Percentiles rank a stretch among this genome's conserved stretches.
These are phyloP conservation scores for Eimeria praecox DNA, from an alignment of 169 alveolate species.

Conservation along the genomic window DNA sequence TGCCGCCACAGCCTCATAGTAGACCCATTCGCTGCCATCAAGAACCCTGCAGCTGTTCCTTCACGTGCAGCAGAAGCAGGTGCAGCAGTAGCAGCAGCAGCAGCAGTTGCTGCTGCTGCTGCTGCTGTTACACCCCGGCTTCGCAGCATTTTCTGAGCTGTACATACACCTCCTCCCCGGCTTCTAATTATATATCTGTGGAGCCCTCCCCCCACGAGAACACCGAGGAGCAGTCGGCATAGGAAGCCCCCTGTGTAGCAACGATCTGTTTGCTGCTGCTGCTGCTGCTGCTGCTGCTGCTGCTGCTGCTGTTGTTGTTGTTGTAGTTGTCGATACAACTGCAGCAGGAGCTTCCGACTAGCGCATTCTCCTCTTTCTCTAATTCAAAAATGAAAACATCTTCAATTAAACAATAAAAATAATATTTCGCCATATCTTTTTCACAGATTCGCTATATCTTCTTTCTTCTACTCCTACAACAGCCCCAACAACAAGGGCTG, in stretches of 20 bases:
- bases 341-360: neutral
- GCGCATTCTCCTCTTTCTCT: neutral
- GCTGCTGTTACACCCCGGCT: neutral
- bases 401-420: neutral
- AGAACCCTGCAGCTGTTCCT: neutral
- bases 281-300: slow-evolving; percentile 5
- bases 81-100: slow-evolving; percentile 3
- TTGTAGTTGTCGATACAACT: neutral
- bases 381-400: neutral
- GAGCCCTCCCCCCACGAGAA: neutral
- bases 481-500: slow-evolving; percentile 2
- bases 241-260: neutral
- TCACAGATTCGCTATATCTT: neutral
- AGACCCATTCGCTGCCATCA: neutral
- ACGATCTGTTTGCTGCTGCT: neutral
- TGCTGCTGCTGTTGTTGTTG: slow-evolving; percentile 15
- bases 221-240: neutral
- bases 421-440: neutral
- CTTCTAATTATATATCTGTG: neutral
- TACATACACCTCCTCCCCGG: neutral
- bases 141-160: slow-evolving; percentile 1
- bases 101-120: slow-evolving; percentile 17
- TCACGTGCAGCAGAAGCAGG: slow-evolving; percentile 1
- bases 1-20: neutral
- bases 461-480: neutral